phyloP scores from a whole-genome alignment of 163 green algal genomes.

The Prototheca cutis region DNA sequence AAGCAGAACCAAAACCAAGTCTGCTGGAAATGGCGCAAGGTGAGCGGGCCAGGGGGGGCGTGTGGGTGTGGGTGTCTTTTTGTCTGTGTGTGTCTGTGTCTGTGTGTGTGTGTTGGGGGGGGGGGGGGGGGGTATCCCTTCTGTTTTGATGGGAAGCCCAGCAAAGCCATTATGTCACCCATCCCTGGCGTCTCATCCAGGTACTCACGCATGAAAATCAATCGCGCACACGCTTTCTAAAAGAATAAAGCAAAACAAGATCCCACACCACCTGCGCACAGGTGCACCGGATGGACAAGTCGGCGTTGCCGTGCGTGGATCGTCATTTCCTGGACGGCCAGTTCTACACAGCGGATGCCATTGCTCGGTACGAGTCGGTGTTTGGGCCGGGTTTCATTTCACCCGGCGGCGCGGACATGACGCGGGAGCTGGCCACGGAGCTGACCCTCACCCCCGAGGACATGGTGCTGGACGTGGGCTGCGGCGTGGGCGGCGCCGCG shows the following conservation, averaged over 20 bases:
- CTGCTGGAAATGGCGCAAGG: constrained; percentile 73
- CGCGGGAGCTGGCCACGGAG: constrained; percentile 38
- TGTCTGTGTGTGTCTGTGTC: too few relatives aligned
- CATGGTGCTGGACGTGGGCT: constrained; percentile 68
- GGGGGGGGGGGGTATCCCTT: background rate
- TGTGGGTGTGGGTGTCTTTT: too few relatives aligned
- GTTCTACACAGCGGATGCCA: constrained; percentile 54
- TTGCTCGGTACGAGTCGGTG: constrained; percentile 66
- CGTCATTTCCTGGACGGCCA: constrained; percentile 61
- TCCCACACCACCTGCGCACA: too few relatives aligned
- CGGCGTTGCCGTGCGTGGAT: too few relatives aligned
- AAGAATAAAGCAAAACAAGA: too few relatives aligned
- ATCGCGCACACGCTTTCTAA: too few relatives aligned
- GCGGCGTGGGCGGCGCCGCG: constrained; percentile 57
- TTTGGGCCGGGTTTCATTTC: constrained; percentile 69
- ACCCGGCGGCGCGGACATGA: constrained; percentile 43
- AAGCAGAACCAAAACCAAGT: constrained; percentile 83
- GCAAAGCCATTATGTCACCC: too few relatives aligned
- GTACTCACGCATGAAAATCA: background rate
- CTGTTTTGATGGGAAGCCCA: background rate
- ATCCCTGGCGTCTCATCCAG: background rate
- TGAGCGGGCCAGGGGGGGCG: constrained; percentile 6
- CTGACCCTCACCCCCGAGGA: constrained; percentile 47
- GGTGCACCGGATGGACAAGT: too few relatives aligned
- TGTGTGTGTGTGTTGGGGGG: background rate